Conservation (phyloP, 2,329 filamentous ascomycete species). For the Botryosphaeria agaves region DNA sequence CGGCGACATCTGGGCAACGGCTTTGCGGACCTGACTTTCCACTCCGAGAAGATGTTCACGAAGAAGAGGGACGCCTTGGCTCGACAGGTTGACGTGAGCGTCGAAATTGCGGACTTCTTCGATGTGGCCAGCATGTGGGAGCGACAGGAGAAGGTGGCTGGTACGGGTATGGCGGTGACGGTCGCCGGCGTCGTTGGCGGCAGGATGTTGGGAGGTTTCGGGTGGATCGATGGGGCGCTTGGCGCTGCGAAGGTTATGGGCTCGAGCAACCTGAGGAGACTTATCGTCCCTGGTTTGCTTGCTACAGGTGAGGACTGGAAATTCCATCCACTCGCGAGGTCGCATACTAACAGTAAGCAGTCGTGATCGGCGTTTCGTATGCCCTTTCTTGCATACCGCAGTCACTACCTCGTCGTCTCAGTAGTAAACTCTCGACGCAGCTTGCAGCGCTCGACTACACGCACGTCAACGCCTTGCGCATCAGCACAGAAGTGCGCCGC, state of each 20-base stretch:
- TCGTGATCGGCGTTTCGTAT: conserved; percentile 59
- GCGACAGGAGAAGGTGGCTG: conserved; percentile 83
- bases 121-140: conserved; percentile 72
- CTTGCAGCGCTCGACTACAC: conserved; percentile 79
- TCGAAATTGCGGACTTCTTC: conserved; percentile 86
- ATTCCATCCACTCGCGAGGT: no score
- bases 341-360: conserved; percentile 23
- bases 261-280: conserved; percentile 59
- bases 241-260: conserved; percentile 68
- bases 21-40: conserved; percentile 73
- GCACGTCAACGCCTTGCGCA: conserved; percentile 71
- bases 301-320: conserved; percentile 47
- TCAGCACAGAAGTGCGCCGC: conserved; percentile 71
- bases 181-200: conserved; percentile 73
- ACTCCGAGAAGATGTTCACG: conserved; percentile 85
- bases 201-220: conserved; percentile 63
- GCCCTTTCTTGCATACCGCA: conserved; percentile 74
- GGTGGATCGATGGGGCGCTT: conserved; percentile 78
- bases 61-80: conserved; percentile 66
- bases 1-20: conserved; percentile 77
- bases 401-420: conserved; percentile 72
- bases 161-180: conserved; percentile 87
- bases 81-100: conserved; percentile 70
- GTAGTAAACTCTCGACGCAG: conserved; percentile 66
- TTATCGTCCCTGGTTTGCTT: conserved; percentile 67